Percentiles rank a stretch among this genome's conserved stretches.
phyloP scores from a whole-genome alignment of 2,329 filamentous ascomycete species.

The Botrytis hyacinthi region DNA sequence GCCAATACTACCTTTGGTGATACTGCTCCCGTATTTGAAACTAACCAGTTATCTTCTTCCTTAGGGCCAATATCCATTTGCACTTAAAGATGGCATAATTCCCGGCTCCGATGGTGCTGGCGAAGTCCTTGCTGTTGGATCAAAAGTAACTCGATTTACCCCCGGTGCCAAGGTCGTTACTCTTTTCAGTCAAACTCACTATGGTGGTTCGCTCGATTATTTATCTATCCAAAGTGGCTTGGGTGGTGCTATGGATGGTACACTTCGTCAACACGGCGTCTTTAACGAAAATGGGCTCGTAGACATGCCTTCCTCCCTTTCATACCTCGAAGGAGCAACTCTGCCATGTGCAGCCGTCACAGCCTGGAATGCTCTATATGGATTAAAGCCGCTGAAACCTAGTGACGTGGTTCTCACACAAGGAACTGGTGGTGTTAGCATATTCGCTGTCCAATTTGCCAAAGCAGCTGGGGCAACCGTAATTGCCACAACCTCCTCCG shows the following conservation, averaged over 20 bases:
- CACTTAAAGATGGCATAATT: constrained; percentile 31
- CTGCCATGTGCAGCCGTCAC: constrained; percentile 53
- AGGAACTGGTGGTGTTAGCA: constrained; percentile 45
- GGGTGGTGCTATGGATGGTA: constrained; percentile 52
- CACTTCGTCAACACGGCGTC: constrained; percentile 49
- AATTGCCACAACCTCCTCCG: constrained; percentile 44
- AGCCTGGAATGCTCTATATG: constrained; percentile 58
- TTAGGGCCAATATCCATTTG: constrained; percentile 35
- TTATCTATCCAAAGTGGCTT: constrained; percentile 47
- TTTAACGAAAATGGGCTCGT: constrained; percentile 60
- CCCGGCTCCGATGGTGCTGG: constrained; percentile 46
- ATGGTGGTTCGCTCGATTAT: constrained; percentile 31
- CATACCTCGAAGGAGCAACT: constrained; percentile 48
- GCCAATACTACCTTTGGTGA: too few relatives aligned
- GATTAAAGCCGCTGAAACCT: constrained; percentile 41
- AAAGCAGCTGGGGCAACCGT: constrained; percentile 44
- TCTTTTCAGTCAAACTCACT: constrained; percentile 52
- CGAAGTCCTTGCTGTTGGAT: constrained; percentile 51
- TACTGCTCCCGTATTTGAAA: neutral
- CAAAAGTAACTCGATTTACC: constrained; percentile 55
- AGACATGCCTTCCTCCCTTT: constrained; percentile 50
- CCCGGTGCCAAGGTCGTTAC: constrained; percentile 59
- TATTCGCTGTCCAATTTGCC: constrained; percentile 43
- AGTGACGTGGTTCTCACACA: constrained; percentile 44
- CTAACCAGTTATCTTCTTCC: neutral